Evolutionary conservation across 176 grass and related monocot species (phyloP), one percentile per base, ranked within the genome.

Genomic region (Avena eriantha): DNA sequence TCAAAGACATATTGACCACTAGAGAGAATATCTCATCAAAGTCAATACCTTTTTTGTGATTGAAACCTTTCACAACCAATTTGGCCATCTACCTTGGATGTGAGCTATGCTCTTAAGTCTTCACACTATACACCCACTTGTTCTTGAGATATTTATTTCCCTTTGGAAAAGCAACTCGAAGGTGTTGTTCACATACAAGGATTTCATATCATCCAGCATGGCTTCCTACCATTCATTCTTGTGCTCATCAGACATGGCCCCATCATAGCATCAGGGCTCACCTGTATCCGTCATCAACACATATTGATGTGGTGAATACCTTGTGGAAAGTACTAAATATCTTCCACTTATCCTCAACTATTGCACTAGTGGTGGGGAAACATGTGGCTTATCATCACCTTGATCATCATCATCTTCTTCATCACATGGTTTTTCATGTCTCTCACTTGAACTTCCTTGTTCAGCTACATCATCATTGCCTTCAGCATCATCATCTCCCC

Each of bases 11-110:
- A 1, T 41, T 41, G 39, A 41, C 39, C 39, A 41, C 39, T 41
- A 41, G 39, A 41, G 66, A 88, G 15, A 88, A 82, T 64, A 82
- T 82, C 10, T 88, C 67, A 73, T 88, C 59, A 8, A 86, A 86
- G 39, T 79, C 75, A 69, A 86, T 50, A 3, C 33, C 10, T 4
- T 22, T 53, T 17, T 82, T 73, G 7, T 88, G 39, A 18, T 24
- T 31, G 48, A 82, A 45, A 12, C n/a, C 9, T 10, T 58, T 58
- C 56, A 58, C 56, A 58, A 58, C 56, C 56, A 29, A 58, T 58
- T 19, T 58, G 1, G 4, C 78, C n/a, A 45, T 80, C 23, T 86
- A 86, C 1, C 74, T 86, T 78, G 35, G 41, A 16, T 57, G 51
- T 86, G 56, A 78, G 5, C 21, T 57, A 46, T 48, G 41, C 8